phyloP scores from a whole-genome alignment of 1,284 basidiomycete genomes.

The Irpex sp. region DNA sequence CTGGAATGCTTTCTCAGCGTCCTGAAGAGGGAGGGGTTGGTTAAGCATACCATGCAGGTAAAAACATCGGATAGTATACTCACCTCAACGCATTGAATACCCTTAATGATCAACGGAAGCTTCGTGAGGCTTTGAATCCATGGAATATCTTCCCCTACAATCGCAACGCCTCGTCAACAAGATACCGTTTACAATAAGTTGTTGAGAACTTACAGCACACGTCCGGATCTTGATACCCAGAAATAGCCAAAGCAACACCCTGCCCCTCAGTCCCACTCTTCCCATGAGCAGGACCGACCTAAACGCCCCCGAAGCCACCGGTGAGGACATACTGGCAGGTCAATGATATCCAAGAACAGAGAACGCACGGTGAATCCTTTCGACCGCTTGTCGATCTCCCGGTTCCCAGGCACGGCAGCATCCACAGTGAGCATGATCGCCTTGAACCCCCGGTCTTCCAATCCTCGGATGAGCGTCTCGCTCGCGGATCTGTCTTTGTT shows the following conservation, averaged over 20 bases:
- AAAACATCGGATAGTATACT: neutral
- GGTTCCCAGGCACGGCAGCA: slow-evolving; percentile 59
- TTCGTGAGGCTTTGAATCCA: slow-evolving; percentile 43
- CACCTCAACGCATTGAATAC: slow-evolving; percentile 40
- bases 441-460: slow-evolving; percentile 51
- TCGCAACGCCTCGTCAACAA: neutral
- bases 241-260: slow-evolving; percentile 40
- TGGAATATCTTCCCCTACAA: slow-evolving; percentile 27
- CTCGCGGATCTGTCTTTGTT: slow-evolving; percentile 53
- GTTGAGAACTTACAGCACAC: slow-evolving; percentile 44
- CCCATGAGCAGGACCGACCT: slow-evolving; percentile 31
- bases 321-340: too few relatives aligned
- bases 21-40: slow-evolving; percentile 26
- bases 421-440: slow-evolving; percentile 59
- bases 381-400: slow-evolving; percentile 41
- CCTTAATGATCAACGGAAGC: slow-evolving; percentile 50
- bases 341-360: too few relatives aligned
- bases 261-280: slow-evolving; percentile 27
- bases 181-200: neutral
- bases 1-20: slow-evolving; percentile 49
- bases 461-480: slow-evolving; percentile 47
- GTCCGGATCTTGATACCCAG: slow-evolving; percentile 54
- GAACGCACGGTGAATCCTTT: slow-evolving; percentile 16
- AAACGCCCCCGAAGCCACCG: neutral
- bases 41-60: neutral